Percentiles rank a stretch among this genome's conserved stretches.
Evolutionary conservation across 139 green algal genomes (phyloP).

Genomic region (Klebsormidium nitens): DNA sequence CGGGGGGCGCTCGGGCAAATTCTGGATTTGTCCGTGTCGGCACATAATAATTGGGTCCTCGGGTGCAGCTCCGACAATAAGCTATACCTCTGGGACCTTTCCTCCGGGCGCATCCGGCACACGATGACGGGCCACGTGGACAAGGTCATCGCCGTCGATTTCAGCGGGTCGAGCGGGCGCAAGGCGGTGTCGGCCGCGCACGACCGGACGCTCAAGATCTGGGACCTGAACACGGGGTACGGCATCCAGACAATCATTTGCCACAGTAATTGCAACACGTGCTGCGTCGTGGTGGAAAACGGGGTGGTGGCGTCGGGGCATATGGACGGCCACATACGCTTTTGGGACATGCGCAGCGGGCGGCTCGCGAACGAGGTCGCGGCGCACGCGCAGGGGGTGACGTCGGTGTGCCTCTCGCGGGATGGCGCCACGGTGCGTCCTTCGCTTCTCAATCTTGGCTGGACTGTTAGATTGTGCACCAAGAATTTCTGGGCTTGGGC

Average conservation of each 20-base stretch:
- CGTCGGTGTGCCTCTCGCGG: constrained; percentile 12
- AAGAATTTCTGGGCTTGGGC: background rate
- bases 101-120: constrained; percentile 22
- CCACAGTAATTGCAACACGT: constrained; percentile 40
- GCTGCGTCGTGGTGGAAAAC: constrained; percentile 31
- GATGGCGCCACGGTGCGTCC: background rate
- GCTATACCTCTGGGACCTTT: constrained; percentile 38
- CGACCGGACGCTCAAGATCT: constrained; percentile 42
- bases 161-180: background rate
- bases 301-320: constrained; percentile 36
- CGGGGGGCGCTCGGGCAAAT: constrained; percentile 26
- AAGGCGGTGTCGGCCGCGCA: constrained; percentile 27
- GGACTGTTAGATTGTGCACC: background rate
- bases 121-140: constrained; percentile 38
- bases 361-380: constrained; percentile 32
- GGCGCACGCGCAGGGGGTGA: constrained; percentile 24
- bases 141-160: constrained; percentile 27
- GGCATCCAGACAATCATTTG: constrained; percentile 38
- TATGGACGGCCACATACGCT: constrained; percentile 35
- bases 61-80: constrained; percentile 24
- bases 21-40: constrained; percentile 10
- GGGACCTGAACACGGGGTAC: constrained; percentile 36
- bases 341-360: constrained; percentile 39
- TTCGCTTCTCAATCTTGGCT: background rate
- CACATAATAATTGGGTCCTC: constrained; percentile 3